phyloP scores from a whole-genome alignment of 2,329 filamentous ascomycete species.

The Claviceps fusiformis region DNA sequence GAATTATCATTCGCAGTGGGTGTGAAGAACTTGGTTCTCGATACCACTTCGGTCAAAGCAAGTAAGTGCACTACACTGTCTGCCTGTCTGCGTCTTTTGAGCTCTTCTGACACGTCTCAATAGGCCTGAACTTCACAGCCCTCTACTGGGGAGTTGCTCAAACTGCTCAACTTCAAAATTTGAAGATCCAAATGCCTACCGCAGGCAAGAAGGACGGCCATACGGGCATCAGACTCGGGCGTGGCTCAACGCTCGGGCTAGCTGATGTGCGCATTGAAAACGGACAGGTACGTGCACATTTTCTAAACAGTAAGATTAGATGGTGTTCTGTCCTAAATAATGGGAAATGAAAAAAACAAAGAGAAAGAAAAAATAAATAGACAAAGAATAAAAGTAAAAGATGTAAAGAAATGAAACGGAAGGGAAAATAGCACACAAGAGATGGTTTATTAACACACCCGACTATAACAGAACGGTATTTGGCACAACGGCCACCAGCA shows the following conservation, averaged over 20 bases:
- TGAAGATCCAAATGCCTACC: conserved; percentile 27
- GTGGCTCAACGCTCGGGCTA: conserved; percentile 27
- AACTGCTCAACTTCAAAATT: conserved; percentile 26
- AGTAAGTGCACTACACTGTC: conserved; percentile 7
- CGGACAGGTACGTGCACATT: conserved; percentile 11
- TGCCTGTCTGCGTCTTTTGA: no score
- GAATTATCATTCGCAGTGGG: conserved; percentile 29
- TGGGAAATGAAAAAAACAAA: no score
- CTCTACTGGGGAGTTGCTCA: conserved; percentile 33
- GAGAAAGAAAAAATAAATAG: no score
- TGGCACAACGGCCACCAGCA: conserved; percentile 30
- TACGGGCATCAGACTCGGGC: conserved; percentile 25
- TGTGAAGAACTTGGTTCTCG: conserved; percentile 29
- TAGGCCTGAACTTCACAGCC: conserved; percentile 22
- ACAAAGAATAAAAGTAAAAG: no score
- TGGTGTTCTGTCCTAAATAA: no score
- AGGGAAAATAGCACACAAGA: not conserved
- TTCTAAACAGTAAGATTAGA: no score
- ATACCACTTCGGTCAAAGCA: conserved; percentile 24
- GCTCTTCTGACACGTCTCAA: not conserved
- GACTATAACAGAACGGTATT: conserved; percentile 25
- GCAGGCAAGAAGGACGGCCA: conserved; percentile 24
- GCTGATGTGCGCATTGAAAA: conserved; percentile 27
- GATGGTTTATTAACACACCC: not conserved
- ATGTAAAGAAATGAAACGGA: no score